Base-by-base conservation (phyloP, 495 filamentous ascomycete species). In the Talaromyces ruber region DNA sequence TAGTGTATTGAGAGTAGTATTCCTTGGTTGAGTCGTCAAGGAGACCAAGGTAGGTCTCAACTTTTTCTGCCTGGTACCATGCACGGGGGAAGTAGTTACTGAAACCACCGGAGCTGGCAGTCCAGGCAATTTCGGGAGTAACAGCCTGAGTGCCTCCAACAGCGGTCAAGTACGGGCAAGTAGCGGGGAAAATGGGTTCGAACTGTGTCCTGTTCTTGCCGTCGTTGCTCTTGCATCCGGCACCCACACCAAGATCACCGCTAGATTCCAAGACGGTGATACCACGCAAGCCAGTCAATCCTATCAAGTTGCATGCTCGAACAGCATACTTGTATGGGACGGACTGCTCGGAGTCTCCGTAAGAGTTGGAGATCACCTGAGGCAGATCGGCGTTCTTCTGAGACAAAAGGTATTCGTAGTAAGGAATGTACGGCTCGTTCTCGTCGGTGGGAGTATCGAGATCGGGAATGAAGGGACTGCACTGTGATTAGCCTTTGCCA, bases 381-480 rank as follows among this genome's bases (percentile, higher is more conserved):
- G 91, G 91, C 9, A 96, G 79, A 7, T 85, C 76, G 14, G 69
- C 62, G 57, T 82, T 71, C 21, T 71, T 67, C 55, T 77, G 62
- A 53, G 74, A 76, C 14, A 86, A 73, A 2, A 89, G 72, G 64
- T 84, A 85, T 25, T 85, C 79, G 32, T 92, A 81, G 64, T 86
- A 91, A 2, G 85, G 81, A 5, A 92, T 76, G 69, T 90, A 94
- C 0, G 90, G 90, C 78, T 93, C 89, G 70, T 92, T 92, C 62
- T 76, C 77, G 66, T 88, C 81, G 65, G 73, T 73, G 2, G 84
- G 83, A 62, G 84, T 71, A 63, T 85, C 81, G 4, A 81, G 71
- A 64, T 87, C 82, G 9, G 87, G 84, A 22, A 83, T 71, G 59
- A 86, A 82, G 1, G 79, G 79, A 6, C 76, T 71, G 34, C 34